Percentiles rank a stretch among this genome's conserved stretches.
Conservation (phyloP, 164 flowering plant species). For the Stephania japonica region DNA sequence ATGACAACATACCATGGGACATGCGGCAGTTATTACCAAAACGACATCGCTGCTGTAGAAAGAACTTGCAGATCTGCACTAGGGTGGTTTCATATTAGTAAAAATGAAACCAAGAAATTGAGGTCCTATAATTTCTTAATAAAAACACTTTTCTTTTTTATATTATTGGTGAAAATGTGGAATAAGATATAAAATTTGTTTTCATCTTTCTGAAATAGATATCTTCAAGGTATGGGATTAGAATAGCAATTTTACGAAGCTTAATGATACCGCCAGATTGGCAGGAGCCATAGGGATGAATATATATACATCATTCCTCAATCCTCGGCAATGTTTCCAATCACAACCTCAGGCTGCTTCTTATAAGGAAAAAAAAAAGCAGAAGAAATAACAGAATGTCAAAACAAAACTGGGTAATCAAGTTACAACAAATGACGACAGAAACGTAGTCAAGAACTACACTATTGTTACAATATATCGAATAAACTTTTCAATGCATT, state of each 20-base stretch:
- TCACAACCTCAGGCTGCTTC: not conserved
- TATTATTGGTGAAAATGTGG: not conserved
- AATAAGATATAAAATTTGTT: not conserved
- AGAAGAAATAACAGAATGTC: not conserved
- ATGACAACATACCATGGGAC: slow-evolving; percentile 88
- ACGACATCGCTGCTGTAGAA: slow-evolving; percentile 91
- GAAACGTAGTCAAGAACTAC: not conserved
- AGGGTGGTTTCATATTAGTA: slow-evolving; percentile 50
- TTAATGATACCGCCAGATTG: not conserved
- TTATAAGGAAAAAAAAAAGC: too few relatives aligned
- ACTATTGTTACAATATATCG: not conserved
- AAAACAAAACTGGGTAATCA: not conserved
- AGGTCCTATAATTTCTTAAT: slow-evolving; percentile 10
- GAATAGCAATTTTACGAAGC: not conserved
- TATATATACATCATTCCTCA: not conserved
- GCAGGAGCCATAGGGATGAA: not conserved
- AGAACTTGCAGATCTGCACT: slow-evolving; percentile 99
- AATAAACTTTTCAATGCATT: not conserved
- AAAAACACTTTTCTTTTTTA: not conserved
- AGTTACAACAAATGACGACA: not conserved
- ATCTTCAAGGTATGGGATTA: slow-evolving; percentile 1
- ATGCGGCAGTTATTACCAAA: slow-evolving; percentile 91
- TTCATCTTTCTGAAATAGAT: not conserved
- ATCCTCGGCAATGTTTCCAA: not conserved
- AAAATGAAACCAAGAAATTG: slow-evolving; percentile 14